Conservation (phyloP, 305 asterid genomes). For the Solanum hybrid region DNA sequence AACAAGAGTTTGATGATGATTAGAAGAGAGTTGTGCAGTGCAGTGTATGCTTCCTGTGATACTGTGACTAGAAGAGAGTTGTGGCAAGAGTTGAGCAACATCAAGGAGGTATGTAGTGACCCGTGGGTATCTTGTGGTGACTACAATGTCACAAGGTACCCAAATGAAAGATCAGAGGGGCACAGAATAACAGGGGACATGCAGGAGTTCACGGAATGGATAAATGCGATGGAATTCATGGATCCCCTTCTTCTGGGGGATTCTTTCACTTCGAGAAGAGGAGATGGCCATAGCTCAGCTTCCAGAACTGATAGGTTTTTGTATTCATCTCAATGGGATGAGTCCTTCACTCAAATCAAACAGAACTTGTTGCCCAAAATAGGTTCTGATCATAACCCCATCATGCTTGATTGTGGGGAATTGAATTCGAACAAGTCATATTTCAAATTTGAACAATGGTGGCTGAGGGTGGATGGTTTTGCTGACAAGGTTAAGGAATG, state of each 20-base stretch:
- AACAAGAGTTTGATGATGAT: not conserved
- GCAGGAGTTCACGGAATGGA: not conserved
- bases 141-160: not conserved
- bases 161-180: not conserved
- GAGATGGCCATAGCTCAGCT: not conserved
- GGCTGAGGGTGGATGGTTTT: not conserved
- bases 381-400: not conserved
- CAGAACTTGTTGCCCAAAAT: not conserved
- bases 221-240: not conserved
- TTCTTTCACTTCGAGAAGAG: not conserved
- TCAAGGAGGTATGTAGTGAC: not conserved
- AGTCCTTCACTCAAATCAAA: not conserved
- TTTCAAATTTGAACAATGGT: not conserved
- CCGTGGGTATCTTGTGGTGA: not conserved
- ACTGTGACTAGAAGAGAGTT: not conserved
- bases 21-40: not conserved
- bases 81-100: not conserved
- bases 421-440: not conserved
- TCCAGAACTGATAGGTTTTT: not conserved
- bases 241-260: not conserved
- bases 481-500: not conserved
- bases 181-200: not conserved
- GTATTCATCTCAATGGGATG: not conserved
- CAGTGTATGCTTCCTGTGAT: not conserved
- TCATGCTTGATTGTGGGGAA: not conserved